A percentile compares a stretch with the other conserved stretches of the same genome.
phyloP scores from a whole-genome alignment of 2,329 filamentous ascomycete genomes.

The Penicillium sp. region DNA sequence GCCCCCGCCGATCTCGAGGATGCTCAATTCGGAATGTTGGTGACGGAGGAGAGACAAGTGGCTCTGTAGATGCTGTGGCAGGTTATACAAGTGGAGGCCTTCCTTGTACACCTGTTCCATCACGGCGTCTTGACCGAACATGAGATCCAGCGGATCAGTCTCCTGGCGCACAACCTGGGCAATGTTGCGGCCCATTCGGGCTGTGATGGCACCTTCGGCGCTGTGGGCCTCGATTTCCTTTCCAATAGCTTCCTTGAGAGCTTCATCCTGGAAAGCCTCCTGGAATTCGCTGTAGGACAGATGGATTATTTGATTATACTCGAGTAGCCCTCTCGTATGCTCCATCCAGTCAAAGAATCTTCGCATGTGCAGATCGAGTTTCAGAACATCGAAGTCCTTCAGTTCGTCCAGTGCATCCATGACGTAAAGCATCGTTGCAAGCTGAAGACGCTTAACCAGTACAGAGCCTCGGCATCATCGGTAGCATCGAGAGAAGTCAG shows the following conservation, averaged over 20 bases:
- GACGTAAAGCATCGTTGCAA: slow-evolving; percentile 30
- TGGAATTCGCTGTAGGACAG: slow-evolving; percentile 24
- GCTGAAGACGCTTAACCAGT: slow-evolving; percentile 28
- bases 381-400: slow-evolving; percentile 9
- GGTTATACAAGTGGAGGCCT: slow-evolving; percentile 23
- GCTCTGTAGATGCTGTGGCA: slow-evolving; percentile 18
- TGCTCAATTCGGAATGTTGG: slow-evolving; percentile 16
- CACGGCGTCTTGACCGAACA: slow-evolving; percentile 34
- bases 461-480: slow-evolving; percentile 9
- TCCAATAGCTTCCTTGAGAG: slow-evolving; percentile 25
- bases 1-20: slow-evolving; percentile 32
- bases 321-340: slow-evolving; percentile 18
- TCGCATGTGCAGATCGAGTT: slow-evolving; percentile 26
- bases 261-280: slow-evolving; percentile 14
- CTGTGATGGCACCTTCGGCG: slow-evolving; percentile 30
- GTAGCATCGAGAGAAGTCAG: slow-evolving; percentile 3
- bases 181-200: slow-evolving; percentile 34
- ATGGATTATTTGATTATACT: slow-evolving; percentile 24
- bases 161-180: slow-evolving; percentile 27
- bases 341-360: slow-evolving; percentile 33
- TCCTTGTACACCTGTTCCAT: slow-evolving; percentile 32
- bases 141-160: slow-evolving; percentile 33
- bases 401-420: slow-evolving; percentile 28
- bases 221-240: slow-evolving; percentile 22
- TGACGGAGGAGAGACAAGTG: slow-evolving; percentile 23